phyloP scores from a whole-genome alignment of 257 asterid species.

The Penstemon davidsonii region DNA sequence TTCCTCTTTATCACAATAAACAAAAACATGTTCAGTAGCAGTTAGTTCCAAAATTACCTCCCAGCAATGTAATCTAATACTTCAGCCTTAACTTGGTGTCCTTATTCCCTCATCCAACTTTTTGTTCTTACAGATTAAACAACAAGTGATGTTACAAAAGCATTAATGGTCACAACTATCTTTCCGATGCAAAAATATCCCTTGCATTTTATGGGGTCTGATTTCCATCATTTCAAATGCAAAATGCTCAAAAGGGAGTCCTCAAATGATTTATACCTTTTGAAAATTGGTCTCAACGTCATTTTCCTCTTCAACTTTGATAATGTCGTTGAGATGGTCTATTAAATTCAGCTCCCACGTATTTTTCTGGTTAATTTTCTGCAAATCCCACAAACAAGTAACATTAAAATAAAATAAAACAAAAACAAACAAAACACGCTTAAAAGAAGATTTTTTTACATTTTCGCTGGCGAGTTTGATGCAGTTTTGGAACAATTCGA shows the following conservation, averaged over 20 bases:
- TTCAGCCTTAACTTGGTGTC: too few species aligned
- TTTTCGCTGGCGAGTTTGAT: slow-evolving; percentile 96
- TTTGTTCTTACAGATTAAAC: too few species aligned
- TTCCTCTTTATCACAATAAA: too few species aligned
- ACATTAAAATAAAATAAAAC: neutral
- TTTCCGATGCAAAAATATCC: too few species aligned
- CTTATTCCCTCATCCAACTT: too few species aligned
- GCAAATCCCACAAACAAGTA: slow-evolving; percentile 31
- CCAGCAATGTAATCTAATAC: too few species aligned
- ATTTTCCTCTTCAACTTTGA: slow-evolving; percentile 79
- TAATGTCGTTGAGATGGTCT: slow-evolving; percentile 78
- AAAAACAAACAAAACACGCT: neutral
- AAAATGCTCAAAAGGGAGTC: neutral
- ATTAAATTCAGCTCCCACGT: slow-evolving; percentile 96
- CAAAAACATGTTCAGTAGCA: too few species aligned
- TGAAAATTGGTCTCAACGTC: slow-evolving; percentile 88
- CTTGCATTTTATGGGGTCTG: too few species aligned
- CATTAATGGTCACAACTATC: too few species aligned
- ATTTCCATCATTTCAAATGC: too few species aligned
- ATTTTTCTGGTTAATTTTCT: slow-evolving; percentile 93
- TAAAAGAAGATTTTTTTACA: slow-evolving; percentile 32
- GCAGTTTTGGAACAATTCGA: slow-evolving; percentile 85
- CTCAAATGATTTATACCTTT: slow-evolving; percentile 51
- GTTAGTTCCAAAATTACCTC: too few species aligned
- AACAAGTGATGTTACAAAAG: too few species aligned